Evolutionary conservation across 371 early-diverging fungal species (phyloP).

Genomic region (Cokeromyces recurvatus): DNA sequence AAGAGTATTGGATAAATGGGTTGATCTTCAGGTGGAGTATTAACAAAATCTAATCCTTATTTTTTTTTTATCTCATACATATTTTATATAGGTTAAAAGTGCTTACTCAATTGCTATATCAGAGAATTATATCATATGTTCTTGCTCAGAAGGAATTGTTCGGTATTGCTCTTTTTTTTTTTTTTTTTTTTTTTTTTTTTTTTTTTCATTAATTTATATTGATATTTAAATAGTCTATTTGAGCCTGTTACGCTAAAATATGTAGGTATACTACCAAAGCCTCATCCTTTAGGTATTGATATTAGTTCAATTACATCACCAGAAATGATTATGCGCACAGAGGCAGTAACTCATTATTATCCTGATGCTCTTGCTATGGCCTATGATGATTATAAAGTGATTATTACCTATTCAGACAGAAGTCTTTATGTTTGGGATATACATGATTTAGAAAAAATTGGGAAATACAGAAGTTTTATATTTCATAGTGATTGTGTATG

Average conservation of each 20-base stretch:
- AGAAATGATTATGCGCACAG: conserved; percentile 21
- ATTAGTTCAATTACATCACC: conserved; percentile 37
- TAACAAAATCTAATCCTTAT: too few species aligned
- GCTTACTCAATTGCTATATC: conserved; percentile 66
- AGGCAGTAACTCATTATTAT: conserved; percentile 30
- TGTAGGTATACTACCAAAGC: conserved; percentile 67
- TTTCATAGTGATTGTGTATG: conserved; percentile 81
- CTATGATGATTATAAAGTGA: conserved; percentile 47
- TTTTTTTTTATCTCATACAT: too few species aligned
- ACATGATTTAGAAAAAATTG: conserved; percentile 56
- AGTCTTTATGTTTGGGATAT: conserved; percentile 78
- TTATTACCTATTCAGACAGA: conserved; percentile 66
- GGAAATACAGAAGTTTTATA: conserved; percentile 62
- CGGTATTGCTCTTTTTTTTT: conserved; percentile 30
- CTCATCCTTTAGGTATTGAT: conserved; percentile 69
- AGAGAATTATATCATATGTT: conserved; percentile 63
- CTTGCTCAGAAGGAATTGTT: conserved; percentile 68
- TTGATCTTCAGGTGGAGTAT: conserved; percentile 76
- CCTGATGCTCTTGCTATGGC: conserved; percentile 61
- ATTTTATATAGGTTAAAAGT: conserved; percentile 40
- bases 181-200: conserved; percentile 1
- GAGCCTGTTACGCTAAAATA: conserved; percentile 67
- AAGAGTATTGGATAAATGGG: conserved; percentile 72
- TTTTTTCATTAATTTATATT: too few species aligned
- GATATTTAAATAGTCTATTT: conserved; percentile 75